Conservation (phyloP, 768 basidiomycete species). For the Naganishia kalamii region DNA sequence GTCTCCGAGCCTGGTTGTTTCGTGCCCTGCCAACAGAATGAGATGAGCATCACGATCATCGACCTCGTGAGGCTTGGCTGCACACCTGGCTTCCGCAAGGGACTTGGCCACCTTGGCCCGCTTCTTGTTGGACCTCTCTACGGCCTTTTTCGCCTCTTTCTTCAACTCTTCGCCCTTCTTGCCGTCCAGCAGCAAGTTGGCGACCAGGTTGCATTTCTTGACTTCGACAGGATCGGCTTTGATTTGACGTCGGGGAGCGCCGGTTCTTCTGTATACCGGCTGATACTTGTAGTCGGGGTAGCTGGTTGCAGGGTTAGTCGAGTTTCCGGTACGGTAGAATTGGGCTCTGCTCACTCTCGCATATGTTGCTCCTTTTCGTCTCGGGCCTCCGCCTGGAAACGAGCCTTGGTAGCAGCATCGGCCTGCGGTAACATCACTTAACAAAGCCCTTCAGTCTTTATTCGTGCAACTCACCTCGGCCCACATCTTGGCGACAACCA, state of each 20-base stretch:
- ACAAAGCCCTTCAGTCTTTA: neutral
- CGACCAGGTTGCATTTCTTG: constrained; percentile 37
- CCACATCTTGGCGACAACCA: constrained; percentile 67
- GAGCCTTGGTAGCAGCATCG: constrained; percentile 35
- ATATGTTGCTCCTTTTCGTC: constrained; percentile 45
- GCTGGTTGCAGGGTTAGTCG: neutral
- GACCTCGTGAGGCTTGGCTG: neutral
- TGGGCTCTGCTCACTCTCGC: constrained; percentile 34
- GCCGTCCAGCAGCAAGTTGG: constrained; percentile 37
- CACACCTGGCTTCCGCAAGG: constrained; percentile 7
- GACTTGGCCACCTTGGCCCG: constrained; percentile 9
- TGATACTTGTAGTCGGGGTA: constrained; percentile 46
- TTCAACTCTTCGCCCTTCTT: constrained; percentile 37
- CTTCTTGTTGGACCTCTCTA: constrained; percentile 33
- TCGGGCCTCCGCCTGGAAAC: constrained; percentile 41
- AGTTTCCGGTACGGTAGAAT: neutral
- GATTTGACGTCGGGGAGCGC: constrained; percentile 39
- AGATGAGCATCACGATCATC: neutral
- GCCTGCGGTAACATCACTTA: constrained; percentile 24
- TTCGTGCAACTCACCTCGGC: constrained; percentile 49
- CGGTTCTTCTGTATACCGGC: constrained; percentile 42
- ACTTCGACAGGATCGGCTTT: constrained; percentile 43
- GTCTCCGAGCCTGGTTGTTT: neutral
- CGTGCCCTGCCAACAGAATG: neutral
- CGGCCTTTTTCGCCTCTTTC: constrained; percentile 22